These are phyloP conservation scores for Solanum boliviense DNA, from an alignment of 257 asterid species.

Conservation along the genomic window DNA sequence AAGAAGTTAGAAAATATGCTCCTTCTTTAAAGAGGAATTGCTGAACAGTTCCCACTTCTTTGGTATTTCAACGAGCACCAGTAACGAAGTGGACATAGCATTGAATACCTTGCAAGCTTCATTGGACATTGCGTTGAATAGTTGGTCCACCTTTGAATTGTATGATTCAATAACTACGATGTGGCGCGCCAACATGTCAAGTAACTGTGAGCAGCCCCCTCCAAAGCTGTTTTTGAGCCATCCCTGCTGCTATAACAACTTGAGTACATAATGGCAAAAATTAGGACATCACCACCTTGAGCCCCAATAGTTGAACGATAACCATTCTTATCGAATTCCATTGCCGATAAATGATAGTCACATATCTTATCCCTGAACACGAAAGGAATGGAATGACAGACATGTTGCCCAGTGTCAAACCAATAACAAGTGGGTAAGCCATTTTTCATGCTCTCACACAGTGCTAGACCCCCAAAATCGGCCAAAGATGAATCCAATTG, in stretches of 20 bases:
- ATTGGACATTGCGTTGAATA: not conserved
- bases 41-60: not conserved
- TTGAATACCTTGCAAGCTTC: not conserved
- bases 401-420: not conserved
- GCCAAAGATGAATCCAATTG: not conserved
- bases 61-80: not conserved
- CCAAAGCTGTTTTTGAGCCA: not conserved
- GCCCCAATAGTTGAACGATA: conserved; percentile 62
- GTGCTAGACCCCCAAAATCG: not conserved
- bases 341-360: conserved; percentile 33
- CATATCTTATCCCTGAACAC: not conserved
- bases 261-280: conserved; percentile 14
- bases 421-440: not conserved
- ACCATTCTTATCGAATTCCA: conserved; percentile 54
- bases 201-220: not conserved
- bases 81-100: not conserved
- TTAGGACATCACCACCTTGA: conserved; percentile 62
- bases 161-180: not conserved
- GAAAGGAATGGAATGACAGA: not conserved
- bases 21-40: not conserved
- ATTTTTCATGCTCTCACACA: not conserved
- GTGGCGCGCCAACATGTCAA: not conserved
- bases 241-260: not conserved
- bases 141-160: not conserved
- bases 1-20: not conserved